phyloP scores from a whole-genome alignment of 768 basidiomycete genomes.

The Termitomyces sp. region DNA sequence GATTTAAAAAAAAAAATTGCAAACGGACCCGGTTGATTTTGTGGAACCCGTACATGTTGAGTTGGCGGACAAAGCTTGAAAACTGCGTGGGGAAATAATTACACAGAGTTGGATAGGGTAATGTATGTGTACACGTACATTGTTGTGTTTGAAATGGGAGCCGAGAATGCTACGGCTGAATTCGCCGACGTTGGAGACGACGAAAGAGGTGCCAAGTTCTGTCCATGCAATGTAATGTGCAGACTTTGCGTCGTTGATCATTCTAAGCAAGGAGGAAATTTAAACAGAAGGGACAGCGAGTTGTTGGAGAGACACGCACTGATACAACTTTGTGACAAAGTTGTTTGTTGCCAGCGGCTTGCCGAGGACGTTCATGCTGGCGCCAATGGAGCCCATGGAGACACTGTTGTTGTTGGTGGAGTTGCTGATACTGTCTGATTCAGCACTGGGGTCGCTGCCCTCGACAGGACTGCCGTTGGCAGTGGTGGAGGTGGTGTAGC shows the following conservation, averaged over 20 bases:
- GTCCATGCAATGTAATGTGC: slow-evolving; percentile 82
- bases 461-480: slow-evolving; percentile 35
- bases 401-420: not conserved
- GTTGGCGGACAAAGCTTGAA: slow-evolving; percentile 88
- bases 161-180: slow-evolving; percentile 83
- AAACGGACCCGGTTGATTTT: slow-evolving; percentile 79
- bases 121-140: too few relatives aligned
- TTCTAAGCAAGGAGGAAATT: slow-evolving; percentile 34
- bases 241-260: slow-evolving; percentile 82
- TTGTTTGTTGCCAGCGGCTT: slow-evolving; percentile 74
- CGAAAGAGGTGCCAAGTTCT: slow-evolving; percentile 76
- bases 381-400: slow-evolving; percentile 16
- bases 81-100: slow-evolving; percentile 54
- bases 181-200: slow-evolving; percentile 81
- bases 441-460: slow-evolving; percentile 35
- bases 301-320: slow-evolving; percentile 32
- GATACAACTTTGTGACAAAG: slow-evolving; percentile 85
- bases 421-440: not conserved
- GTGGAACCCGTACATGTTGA: slow-evolving; percentile 97
- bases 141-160: slow-evolving; percentile 88
- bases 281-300: not conserved
- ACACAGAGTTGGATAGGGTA: too few relatives aligned
- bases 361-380: slow-evolving; percentile 51
- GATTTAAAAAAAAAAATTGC: not conserved
- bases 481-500: slow-evolving; percentile 11